phyloP scores from a whole-genome alignment of 768 basidiomycete species.

The Trametes villosa region DNA sequence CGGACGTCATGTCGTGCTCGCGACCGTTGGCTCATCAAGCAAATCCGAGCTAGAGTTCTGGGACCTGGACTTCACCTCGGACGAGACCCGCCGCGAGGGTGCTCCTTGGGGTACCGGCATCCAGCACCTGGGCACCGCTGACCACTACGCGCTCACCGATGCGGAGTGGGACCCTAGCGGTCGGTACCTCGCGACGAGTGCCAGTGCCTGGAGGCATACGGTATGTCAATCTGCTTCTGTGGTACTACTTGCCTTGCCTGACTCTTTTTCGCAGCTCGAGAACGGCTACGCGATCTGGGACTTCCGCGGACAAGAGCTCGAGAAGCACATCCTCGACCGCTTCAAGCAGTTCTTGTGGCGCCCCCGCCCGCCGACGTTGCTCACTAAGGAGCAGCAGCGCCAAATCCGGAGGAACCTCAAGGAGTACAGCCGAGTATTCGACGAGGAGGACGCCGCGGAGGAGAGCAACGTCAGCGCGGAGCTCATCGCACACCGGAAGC shows the following conservation, averaged over 20 bases:
- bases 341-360: slow-evolving; percentile 99
- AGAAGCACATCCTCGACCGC: slow-evolving; percentile 84
- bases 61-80: slow-evolving; percentile 90
- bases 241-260: neutral
- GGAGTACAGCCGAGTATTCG: slow-evolving; percentile 90
- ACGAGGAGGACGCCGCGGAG: slow-evolving; percentile 96
- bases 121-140: slow-evolving; percentile 81
- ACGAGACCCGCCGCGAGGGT: slow-evolving; percentile 57
- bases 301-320: slow-evolving; percentile 95
- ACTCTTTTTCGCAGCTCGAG: slow-evolving; percentile 69
- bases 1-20: slow-evolving; percentile 93
- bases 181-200: slow-evolving; percentile 89
- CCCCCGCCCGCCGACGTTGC: slow-evolving; percentile 86
- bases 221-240: slow-evolving; percentile 49
- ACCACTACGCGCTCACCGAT: slow-evolving; percentile 97
- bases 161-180: slow-evolving; percentile 99
- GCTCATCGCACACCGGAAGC: slow-evolving; percentile 84
- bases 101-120: slow-evolving; percentile 81
- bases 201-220: slow-evolving; percentile 93
- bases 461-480: slow-evolving; percentile 95
- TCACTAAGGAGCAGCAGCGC: slow-evolving; percentile 87
- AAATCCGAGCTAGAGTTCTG: slow-evolving; percentile 99
- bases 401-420: slow-evolving; percentile 86
- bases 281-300: slow-evolving; percentile 98
- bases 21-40: slow-evolving; percentile 91